Conservation (phyloP, 805 yeast genomes). For the Nakazawaea pomicola region DNA sequence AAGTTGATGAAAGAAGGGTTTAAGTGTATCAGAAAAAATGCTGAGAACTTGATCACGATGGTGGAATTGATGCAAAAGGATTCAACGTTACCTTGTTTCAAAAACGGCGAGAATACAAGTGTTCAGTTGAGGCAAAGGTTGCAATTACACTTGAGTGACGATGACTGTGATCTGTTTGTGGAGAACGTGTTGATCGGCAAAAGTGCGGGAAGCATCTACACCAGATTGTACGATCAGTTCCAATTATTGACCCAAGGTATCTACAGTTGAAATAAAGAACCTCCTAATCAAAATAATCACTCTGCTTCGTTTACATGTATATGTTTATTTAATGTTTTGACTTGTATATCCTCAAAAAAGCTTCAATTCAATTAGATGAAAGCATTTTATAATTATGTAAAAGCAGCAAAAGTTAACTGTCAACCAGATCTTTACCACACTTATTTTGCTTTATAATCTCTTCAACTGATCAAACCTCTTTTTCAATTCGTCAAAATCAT, state of each 20-base stretch:
- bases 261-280: slow-evolving; percentile 42
- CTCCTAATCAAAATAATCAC: background rate
- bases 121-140: slow-evolving; percentile 75
- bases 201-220: slow-evolving; percentile 83
- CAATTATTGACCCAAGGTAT: slow-evolving; percentile 95
- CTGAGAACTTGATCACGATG: slow-evolving; percentile 71
- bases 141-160: slow-evolving; percentile 68
- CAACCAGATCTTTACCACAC: no score
- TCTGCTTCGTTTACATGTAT: background rate
- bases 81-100: slow-evolving; percentile 86
- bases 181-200: slow-evolving; percentile 72
- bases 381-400: no score
- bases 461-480: slow-evolving; percentile 78
- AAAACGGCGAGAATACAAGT: slow-evolving; percentile 80
- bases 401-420: no score
- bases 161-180: slow-evolving; percentile 71
- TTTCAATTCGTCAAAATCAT: slow-evolving; percentile 60
- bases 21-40: slow-evolving; percentile 62
- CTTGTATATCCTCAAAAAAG: background rate
- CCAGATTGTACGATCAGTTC: slow-evolving; percentile 91
- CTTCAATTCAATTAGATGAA: background rate
- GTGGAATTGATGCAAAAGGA: slow-evolving; percentile 95
- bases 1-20: slow-evolving; percentile 68
- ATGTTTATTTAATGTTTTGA: no score
- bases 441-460: slow-evolving; percentile 21